A percentile compares a stretch with the other conserved stretches of the same genome.
Evolutionary conservation across 2,329 filamentous ascomycete genomes (phyloP).

Genomic region (Fusarium sp.): DNA sequence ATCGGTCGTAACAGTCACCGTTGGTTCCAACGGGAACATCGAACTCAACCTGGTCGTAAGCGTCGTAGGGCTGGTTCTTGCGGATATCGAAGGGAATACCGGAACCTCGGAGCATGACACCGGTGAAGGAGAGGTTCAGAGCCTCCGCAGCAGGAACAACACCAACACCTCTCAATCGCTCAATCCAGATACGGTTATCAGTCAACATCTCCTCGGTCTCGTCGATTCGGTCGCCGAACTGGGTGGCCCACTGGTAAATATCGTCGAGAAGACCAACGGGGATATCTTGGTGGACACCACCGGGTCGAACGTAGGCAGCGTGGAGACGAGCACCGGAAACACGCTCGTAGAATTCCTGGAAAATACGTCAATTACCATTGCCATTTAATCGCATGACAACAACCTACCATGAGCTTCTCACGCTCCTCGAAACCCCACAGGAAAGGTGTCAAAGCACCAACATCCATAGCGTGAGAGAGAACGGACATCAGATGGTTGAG

Average conservation of each 20-base stretch:
- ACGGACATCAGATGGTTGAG: constrained; percentile 99
- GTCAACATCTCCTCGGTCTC: constrained; percentile 99
- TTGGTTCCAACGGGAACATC: constrained; percentile 97
- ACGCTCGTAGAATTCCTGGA: constrained; percentile 98
- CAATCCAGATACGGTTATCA: constrained; percentile 99
- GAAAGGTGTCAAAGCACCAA: constrained; percentile 97
- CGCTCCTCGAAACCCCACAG: constrained; percentile 99
- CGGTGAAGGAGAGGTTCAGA: constrained; percentile 96
- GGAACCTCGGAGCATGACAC: constrained; percentile 97
- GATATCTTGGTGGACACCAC: constrained; percentile 95
- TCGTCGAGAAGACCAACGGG: constrained; percentile 95
- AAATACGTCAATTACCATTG: constrained; percentile 19
- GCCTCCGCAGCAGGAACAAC: constrained; percentile 92
- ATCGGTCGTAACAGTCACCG: constrained; percentile 99
- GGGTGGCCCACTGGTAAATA: constrained; percentile 99
- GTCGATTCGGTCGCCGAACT: constrained; percentile 98
- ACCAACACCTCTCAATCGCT: constrained; percentile 89
- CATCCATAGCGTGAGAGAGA: constrained; percentile 97
- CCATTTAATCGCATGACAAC: background rate
- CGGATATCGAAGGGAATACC: constrained; percentile 97
- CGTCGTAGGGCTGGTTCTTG: constrained; percentile 97
- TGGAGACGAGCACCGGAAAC: constrained; percentile 98
- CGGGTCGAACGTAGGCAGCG: constrained; percentile 95
- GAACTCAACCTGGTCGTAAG: constrained; percentile 97
- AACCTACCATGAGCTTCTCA: constrained; percentile 97